Percentiles rank a stretch among this genome's conserved stretches.
phyloP scores from a whole-genome alignment of 371 early-diverging fungal species.

The Apophysomyces trapeziformis region DNA sequence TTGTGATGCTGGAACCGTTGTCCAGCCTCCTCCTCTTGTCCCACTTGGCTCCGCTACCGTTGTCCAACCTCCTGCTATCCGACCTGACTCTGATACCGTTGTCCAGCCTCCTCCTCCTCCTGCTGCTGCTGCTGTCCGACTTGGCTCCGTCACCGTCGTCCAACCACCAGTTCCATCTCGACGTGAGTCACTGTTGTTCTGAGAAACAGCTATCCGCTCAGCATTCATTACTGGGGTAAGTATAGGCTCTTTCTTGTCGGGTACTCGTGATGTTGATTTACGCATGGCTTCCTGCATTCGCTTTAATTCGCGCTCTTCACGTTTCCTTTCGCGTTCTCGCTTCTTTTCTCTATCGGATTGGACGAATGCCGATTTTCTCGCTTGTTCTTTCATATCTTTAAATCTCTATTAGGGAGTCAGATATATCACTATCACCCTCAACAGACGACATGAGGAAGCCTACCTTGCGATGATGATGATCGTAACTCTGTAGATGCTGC shows the following conservation, averaged over 20 bases:
- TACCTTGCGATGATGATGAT: constrained; percentile 79
- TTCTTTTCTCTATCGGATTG: constrained; percentile 50
- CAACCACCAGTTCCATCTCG: no score
- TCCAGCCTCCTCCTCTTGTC: constrained; percentile 4
- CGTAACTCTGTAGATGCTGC: constrained; percentile 76
- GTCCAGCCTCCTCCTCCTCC: constrained; percentile 11
- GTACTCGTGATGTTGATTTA: constrained; percentile 37
- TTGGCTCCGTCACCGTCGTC: not conserved
- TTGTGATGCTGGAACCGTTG: not conserved
- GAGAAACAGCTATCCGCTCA: no score
- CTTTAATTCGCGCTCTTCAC: constrained; percentile 73
- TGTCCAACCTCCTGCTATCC: not conserved
- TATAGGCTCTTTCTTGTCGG: not conserved
- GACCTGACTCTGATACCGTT: constrained; percentile 1
- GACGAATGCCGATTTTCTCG: constrained; percentile 43
- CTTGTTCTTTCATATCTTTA: constrained; percentile 75
- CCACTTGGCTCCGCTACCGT: constrained; percentile 5
- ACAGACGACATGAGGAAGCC: no score
- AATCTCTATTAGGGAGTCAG: constrained; percentile 53
- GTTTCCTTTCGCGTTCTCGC: constrained; percentile 66
- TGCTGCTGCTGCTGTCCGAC: constrained; percentile 5
- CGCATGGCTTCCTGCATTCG: constrained; percentile 71
- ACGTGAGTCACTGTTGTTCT: no score
- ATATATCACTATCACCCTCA: not conserved
- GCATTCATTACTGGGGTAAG: no score